Evolutionary conservation across 1,284 basidiomycete species (phyloP).

Genomic region (Ganoderma lucidum): DNA sequence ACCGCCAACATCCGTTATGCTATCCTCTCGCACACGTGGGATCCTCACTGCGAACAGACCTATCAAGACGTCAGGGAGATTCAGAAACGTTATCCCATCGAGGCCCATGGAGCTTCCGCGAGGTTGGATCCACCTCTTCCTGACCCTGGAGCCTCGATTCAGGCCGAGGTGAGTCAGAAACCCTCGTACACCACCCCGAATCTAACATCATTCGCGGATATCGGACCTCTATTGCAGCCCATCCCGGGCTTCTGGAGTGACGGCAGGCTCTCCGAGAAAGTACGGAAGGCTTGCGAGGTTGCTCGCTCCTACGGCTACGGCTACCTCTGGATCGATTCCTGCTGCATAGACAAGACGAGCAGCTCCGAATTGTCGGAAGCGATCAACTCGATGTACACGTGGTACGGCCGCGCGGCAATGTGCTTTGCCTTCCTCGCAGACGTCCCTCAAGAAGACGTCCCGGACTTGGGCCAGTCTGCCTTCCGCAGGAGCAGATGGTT

Average conservation of each 20-base stretch:
- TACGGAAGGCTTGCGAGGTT: neutral
- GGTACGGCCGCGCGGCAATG: conserved; percentile 5
- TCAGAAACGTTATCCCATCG: neutral
- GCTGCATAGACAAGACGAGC: conserved; percentile 10
- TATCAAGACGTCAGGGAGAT: neutral
- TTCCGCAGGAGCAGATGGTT: conserved; percentile 11
- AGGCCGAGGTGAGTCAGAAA: neutral
- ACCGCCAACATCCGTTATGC: neutral
- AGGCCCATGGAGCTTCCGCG: neutral
- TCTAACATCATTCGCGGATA: neutral
- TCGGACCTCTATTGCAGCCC: neutral
- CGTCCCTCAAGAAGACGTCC: neutral
- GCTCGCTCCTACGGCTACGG: neutral
- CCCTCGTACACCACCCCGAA: neutral
- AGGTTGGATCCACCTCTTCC: neutral
- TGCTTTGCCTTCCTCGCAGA: conserved; percentile 12
- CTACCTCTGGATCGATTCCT: conserved; percentile 2
- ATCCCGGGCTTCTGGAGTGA: neutral
- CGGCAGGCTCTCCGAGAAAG: neutral
- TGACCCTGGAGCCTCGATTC: neutral
- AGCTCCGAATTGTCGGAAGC: conserved; percentile 10
- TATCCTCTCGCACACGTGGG: conserved; percentile 1
- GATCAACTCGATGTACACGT: conserved; percentile 13
- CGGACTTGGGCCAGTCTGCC: neutral
- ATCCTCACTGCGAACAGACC: neutral